Evolutionary conservation across 768 basidiomycete species (phyloP), one percentile per base, ranked within the genome.

Genomic region (Mycena floridula): DNA sequence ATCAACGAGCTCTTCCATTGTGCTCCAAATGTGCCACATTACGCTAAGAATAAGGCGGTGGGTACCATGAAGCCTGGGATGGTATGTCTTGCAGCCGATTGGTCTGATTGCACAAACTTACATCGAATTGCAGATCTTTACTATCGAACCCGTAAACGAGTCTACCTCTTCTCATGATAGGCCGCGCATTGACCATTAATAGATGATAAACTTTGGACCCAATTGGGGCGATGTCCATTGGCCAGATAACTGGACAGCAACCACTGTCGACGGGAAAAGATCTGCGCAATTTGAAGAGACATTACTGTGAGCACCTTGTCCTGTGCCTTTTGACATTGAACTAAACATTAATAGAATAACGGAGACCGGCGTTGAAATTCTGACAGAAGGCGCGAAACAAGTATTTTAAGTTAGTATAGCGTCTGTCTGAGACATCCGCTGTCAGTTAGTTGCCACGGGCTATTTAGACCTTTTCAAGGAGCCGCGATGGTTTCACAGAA

Each of bases 261-360:
- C 86, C 18, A 99, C 96, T 4, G 64, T 76, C 11, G 95, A 97
- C 63, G 95, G 93, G 20, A 87, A 86, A 61, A 72, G 77, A 45
- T 93, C 89, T 48, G 96, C 96, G 1, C 96, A 99, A 58, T 99
- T 97, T 59, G 96, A 99, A 62, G 96, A 99, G 57, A 97, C 95
- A 1, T 68, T 99, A 26, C 63, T 99, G 93, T 94, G 57, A 55
- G 91, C 77, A 28, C 40, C 18, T 13, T 40, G 13, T 44, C 42
- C n/a, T 15, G 35, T 52, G 35, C 27, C 26, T 37, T 38, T 21
- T 27, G 36, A 41, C 22, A 39, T 35, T 38, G 49, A 42, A 48
- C 45, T 26, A 28, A 21, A 22, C 24, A 45, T 27, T 11, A 41
- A 40, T 57, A 96, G 93, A 43, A 83, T 97, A 55, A 96, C 93